phyloP scores from a whole-genome alignment of 345 rosid species.

The Corchorus olitorius region DNA sequence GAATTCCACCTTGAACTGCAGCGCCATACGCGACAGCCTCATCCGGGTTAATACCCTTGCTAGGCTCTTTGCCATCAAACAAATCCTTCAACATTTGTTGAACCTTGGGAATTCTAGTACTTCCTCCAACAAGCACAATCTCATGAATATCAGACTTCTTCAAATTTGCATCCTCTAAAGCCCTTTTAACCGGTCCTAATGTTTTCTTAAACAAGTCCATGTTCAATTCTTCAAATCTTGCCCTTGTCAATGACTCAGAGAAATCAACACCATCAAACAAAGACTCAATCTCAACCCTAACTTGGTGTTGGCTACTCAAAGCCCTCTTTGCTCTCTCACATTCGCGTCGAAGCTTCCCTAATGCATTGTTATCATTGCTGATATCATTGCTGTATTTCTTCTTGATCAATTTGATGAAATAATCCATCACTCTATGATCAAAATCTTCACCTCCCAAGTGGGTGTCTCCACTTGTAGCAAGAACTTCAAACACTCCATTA shows the following conservation, averaged over 20 bases:
- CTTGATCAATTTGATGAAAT: slow-evolving; percentile 50
- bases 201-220: slow-evolving; percentile 23
- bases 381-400: slow-evolving; percentile 48
- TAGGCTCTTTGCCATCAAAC: slow-evolving; percentile 22
- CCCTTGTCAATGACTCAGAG: slow-evolving; percentile 30
- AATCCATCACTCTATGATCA: slow-evolving; percentile 51
- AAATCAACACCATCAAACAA: slow-evolving; percentile 45
- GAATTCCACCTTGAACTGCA: slow-evolving; percentile 26
- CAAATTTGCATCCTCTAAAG: slow-evolving; percentile 22
- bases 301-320: slow-evolving; percentile 54
- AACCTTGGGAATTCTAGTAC: slow-evolving; percentile 28
- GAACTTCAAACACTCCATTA: slow-evolving; percentile 54
- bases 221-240: slow-evolving; percentile 22
- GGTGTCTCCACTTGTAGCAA: slow-evolving; percentile 49
- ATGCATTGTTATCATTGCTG: slow-evolving; percentile 45
- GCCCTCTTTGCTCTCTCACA: slow-evolving; percentile 51
- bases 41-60: slow-evolving; percentile 30
- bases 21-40: slow-evolving; percentile 37
- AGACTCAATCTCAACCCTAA: slow-evolving; percentile 49
- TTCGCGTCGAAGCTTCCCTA: slow-evolving; percentile 49
- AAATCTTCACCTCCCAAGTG: slow-evolving; percentile 55
- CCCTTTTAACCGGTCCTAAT: slow-evolving; percentile 13
- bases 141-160: slow-evolving; percentile 22
- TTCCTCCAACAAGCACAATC: slow-evolving; percentile 34
- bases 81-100: slow-evolving; percentile 22